Evolutionary conservation across 2,329 filamentous ascomycete genomes (phyloP), one percentile per base, ranked within the genome.

Genomic region (Hymenoscyphus scutula): DNA sequence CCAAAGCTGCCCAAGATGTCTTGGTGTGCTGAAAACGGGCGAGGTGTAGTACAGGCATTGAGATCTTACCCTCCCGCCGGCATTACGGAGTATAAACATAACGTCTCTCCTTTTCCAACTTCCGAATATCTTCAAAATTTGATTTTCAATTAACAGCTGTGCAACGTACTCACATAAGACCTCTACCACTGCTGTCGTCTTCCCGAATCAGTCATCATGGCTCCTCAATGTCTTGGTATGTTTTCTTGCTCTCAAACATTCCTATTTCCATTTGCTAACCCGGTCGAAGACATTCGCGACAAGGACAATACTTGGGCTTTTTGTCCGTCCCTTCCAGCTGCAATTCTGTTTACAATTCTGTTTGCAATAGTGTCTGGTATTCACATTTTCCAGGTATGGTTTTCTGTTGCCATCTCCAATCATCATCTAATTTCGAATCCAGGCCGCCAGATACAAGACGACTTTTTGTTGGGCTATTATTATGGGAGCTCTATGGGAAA

Each of bases 391-490:
- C 74, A 76, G 64, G 45, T 51, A 51, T 2, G 45, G 3, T 3
- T 11, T 48, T 48, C 19, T 48, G 6, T n/a, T 48, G 23, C 3
- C 5, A 51, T 25, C 8, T 11, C 3, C 41, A 11, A 25, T 25
- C 15, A 4, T 19, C 1, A 25, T 25, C 19, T 51, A 51, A 51
- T 25, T 19, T 11, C 19, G 5, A 25, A 25, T 1, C 2, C 19
- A 51, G 45, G 75, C 74, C 0, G 60, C 72, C 56, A 63, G 70
- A 25, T 73, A 75, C 64, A 68, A 68, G 27, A 76, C 77, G 62
- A 63, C 64, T 10, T 80, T 77, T 65, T 75, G 71, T 60, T 78
- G 75, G 76, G 77, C 80, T 5, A 74, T 82, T 7, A 75, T 78
- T 59, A 77, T 80, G 72, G 61, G 57, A 5, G 54, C 58, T 5